phyloP scores from a whole-genome alignment of 129 eudicot genomes.

The Sambucus nigra region DNA sequence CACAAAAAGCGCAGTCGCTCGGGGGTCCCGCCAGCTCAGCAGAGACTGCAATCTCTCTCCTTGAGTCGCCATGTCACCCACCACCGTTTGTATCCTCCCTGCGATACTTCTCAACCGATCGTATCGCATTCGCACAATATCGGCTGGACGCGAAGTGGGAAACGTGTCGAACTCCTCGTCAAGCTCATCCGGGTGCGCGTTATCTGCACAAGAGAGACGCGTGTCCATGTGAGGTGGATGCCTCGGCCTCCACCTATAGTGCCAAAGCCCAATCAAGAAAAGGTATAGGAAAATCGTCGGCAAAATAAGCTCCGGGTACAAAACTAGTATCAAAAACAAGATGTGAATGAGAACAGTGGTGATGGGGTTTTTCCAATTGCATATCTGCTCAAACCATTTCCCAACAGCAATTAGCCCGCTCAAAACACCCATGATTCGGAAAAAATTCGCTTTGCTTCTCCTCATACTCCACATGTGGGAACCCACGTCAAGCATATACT shows the following conservation, averaged over 20 bases:
- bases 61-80: too few relatives aligned
- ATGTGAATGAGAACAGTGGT: constrained; percentile 33
- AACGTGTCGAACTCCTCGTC: too few relatives aligned
- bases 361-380: constrained; percentile 38
- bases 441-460: too few relatives aligned
- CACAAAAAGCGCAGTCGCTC: constrained; percentile 42
- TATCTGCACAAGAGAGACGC: constrained; percentile 34
- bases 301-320: constrained; percentile 31
- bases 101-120: constrained; percentile 48
- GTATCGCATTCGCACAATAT: constrained; percentile 32
- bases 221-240: constrained; percentile 46
- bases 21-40: constrained; percentile 54
- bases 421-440: constrained; percentile 26
- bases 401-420: constrained; percentile 12
- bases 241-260: constrained; percentile 44
- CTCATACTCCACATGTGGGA: too few relatives aligned
- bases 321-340: constrained; percentile 25
- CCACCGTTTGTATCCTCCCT: too few relatives aligned
- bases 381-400: constrained; percentile 30
- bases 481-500: too few relatives aligned
- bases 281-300: constrained; percentile 28
- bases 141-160: constrained; percentile 24
- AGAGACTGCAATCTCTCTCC: too few relatives aligned
- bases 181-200: constrained; percentile 27
- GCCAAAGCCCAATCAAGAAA: constrained; percentile 27